These are phyloP conservation scores for Teratosphaeria epicoccoides DNA, from an alignment of 2,329 filamentous ascomycete genomes.

Conservation along the genomic window DNA sequence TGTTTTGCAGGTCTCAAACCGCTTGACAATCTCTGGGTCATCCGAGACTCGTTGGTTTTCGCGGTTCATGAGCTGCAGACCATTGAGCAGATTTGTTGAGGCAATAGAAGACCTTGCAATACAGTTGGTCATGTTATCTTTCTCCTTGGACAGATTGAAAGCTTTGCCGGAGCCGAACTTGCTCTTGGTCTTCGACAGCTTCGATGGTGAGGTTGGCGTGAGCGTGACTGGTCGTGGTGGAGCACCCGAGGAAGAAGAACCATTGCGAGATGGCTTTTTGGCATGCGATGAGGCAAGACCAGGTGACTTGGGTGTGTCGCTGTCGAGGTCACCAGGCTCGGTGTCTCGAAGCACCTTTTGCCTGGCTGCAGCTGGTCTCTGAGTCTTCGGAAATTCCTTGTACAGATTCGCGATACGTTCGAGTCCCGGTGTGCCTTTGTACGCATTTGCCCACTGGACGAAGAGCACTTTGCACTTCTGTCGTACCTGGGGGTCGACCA, in stretches of 20 bases:
- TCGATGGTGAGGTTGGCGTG: slow-evolving; percentile 21
- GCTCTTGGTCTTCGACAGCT: slow-evolving; percentile 26
- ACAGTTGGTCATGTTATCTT: slow-evolving; percentile 73
- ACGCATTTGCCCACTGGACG: slow-evolving; percentile 71
- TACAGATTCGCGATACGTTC: slow-evolving; percentile 72
- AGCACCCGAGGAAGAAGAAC: neutral
- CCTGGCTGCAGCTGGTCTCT: slow-evolving; percentile 57
- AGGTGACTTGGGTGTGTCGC: slow-evolving; percentile 17
- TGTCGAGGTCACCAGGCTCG: slow-evolving; percentile 53
- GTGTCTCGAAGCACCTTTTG: slow-evolving; percentile 78
- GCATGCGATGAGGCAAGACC: neutral
- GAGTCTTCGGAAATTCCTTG: slow-evolving; percentile 53
- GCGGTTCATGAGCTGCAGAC: slow-evolving; percentile 80
- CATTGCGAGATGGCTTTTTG: neutral
- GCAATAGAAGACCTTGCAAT: slow-evolving; percentile 84
- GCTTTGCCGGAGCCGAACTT: slow-evolving; percentile 44
- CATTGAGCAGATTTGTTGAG: slow-evolving; percentile 81
- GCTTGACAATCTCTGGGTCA: slow-evolving; percentile 60
- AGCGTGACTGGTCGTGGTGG: slow-evolving; percentile 21
- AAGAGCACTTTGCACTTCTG: slow-evolving; percentile 83
- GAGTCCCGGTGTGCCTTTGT: slow-evolving; percentile 70
- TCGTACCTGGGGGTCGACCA: slow-evolving; percentile 76
- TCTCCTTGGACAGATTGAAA: slow-evolving; percentile 81
- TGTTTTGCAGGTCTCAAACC: slow-evolving; percentile 78
- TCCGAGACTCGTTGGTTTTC: slow-evolving; percentile 81